These are phyloP conservation scores for Phytophthora colocasiae DNA, from an alignment of 352 stramenopile genomes.

Conservation along the genomic window DNA sequence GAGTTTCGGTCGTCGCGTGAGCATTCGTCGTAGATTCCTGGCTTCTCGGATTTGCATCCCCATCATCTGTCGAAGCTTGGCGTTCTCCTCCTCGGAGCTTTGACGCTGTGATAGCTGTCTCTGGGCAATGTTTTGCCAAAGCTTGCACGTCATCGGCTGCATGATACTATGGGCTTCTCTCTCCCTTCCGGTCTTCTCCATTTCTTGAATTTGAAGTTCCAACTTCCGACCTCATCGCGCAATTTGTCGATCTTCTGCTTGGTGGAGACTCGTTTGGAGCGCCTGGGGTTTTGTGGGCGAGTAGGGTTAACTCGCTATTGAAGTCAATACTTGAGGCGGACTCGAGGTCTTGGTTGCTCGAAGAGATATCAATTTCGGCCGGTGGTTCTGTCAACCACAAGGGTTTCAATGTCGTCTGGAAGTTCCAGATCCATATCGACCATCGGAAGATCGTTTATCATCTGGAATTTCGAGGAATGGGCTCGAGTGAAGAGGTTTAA, in stretches of 20 bases:
- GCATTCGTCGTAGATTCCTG: background rate
- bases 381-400: too few relatives aligned
- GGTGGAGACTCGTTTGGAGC: background rate
- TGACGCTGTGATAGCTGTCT: background rate
- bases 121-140: background rate
- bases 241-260: slow-evolving; percentile 14
- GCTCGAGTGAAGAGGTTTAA: slow-evolving; percentile 7
- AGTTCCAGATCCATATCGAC: background rate
- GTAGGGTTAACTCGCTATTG: background rate
- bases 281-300: background rate
- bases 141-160: background rate
- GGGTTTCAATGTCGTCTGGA: background rate
- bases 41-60: background rate
- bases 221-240: background rate
- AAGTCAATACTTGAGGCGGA: too few relatives aligned
- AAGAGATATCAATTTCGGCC: too few relatives aligned
- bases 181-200: background rate
- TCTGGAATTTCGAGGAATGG: slow-evolving; percentile 18
- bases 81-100: background rate
- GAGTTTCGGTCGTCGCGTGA: background rate
- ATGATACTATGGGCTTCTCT: background rate
- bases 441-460: background rate
- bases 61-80: background rate
- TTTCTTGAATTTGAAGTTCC: slow-evolving; percentile 4
- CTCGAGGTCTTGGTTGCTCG: too few relatives aligned